Evolutionary conservation across 768 basidiomycete genomes (phyloP).

Genomic region (Candolleomyces efflorescens): DNA sequence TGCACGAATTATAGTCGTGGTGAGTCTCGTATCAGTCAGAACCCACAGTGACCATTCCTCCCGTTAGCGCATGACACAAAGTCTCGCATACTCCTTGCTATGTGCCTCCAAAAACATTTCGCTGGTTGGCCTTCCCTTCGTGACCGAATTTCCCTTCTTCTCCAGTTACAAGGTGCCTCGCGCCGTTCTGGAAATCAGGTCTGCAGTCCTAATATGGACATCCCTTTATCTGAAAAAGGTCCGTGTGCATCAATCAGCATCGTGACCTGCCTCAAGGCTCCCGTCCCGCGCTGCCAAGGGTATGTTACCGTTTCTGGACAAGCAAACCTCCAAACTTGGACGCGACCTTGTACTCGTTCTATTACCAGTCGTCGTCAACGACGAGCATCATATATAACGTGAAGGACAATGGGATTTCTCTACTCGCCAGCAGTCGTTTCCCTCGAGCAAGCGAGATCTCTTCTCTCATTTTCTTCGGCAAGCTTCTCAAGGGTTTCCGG

Average conservation of each 20-base stretch:
- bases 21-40: no score
- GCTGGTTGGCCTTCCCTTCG: no score
- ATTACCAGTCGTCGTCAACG: background rate
- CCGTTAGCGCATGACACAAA: no score
- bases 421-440: background rate
- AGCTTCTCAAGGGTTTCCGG: background rate
- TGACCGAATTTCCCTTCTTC: no score
- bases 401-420: conserved; percentile 10
- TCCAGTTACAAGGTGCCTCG: no score
- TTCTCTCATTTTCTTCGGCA: background rate
- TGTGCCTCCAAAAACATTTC: no score
- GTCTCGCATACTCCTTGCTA: no score
- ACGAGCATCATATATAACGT: conserved; percentile 9
- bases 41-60: no score
- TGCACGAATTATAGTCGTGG: no score
- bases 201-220: background rate
- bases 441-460: background rate
- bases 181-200: background rate
- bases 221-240: background rate
- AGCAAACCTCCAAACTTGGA: conserved; percentile 10
- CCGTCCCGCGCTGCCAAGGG: background rate
- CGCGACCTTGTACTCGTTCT: conserved; percentile 11
- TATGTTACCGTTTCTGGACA: conserved; percentile 11
- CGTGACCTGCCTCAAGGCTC: background rate
- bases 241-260: background rate